Percentiles rank a stretch among this genome's conserved stretches.
Evolutionary conservation across 176 grass and related monocot species (phyloP).

Genomic region (Carex scoparia): DNA sequence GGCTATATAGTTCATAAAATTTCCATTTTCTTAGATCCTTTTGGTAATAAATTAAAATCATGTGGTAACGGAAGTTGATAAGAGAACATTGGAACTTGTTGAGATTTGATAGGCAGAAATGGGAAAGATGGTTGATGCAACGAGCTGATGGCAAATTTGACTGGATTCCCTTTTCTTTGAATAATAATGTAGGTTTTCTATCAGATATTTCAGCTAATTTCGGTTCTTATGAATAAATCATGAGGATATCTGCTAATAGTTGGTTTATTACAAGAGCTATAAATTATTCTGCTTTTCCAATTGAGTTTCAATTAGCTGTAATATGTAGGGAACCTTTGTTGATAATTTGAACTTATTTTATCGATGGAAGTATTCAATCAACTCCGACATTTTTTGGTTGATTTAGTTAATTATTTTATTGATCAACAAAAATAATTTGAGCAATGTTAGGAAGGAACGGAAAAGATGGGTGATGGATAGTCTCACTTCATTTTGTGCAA

Average conservation of each 20-base stretch:
- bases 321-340: background rate
- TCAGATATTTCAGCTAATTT: slow-evolving; percentile 19
- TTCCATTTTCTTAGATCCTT: background rate
- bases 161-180: slow-evolving; percentile 34
- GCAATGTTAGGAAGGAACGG: slow-evolving; percentile 30
- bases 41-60: background rate
- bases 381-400: background rate
- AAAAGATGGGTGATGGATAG: slow-evolving; percentile 34
- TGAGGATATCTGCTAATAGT: background rate
- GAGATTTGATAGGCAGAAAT: slow-evolving; percentile 73
- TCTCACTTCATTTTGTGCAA: slow-evolving; percentile 30
- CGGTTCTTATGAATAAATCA: background rate
- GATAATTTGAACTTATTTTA: background rate
- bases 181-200: slow-evolving; percentile 52
- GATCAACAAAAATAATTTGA: slow-evolving; percentile 21
- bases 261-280: background rate
- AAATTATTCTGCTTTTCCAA: background rate
- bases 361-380: background rate
- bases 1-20: background rate
- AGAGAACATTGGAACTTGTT: slow-evolving; percentile 40
- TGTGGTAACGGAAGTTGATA: slow-evolving; percentile 39
- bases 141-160: slow-evolving; percentile 36
- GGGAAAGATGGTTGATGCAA: slow-evolving; percentile 75
- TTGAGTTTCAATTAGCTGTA: background rate
- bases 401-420: background rate